Evolutionary conservation across 1,139 yeast genomes (phyloP), one percentile per base, ranked within the genome.

Genomic region (Yamadazyma friedrichii): DNA sequence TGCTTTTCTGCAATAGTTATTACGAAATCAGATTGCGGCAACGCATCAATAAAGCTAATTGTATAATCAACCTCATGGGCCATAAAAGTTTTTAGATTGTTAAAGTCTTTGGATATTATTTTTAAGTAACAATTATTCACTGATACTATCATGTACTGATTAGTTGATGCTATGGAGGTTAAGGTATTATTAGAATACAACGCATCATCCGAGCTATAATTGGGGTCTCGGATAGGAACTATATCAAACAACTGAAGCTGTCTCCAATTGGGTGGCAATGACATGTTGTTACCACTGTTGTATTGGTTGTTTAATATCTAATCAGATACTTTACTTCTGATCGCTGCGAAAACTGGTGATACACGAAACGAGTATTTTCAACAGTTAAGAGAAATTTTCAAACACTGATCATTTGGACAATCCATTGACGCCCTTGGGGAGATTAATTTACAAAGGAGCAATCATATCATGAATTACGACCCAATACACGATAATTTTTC

Each of bases 221-320:
- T 69, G 6, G 98, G 98, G 58, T 93, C 98, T 49, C 82, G 70
- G 29, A 93, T 84, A 5, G 97, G 97, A 1, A 82, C 74, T 36
- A 80, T 74, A 43, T 89, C 96, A 61, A 87, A 89, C 62, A 93
- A 84, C 51, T 87, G 91, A 63, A 93, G 87, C 54, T 87, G 96
- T 46, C 94, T 74, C 96, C 96, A 89, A 24, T 81, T 66, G 12
- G 74, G 46, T 9, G 61, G 56, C 22, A 58, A 37, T 1, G 63
- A 51, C 59, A 57, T 55, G n/a, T 6, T 11, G 11, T 25, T 10
- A 6, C 9, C 6, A 22, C 6, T 22, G 25, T 9, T 22, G 9
- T 6, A 22, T 22, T 22, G 25, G 9, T 22, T 22, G 9, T 22
- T 9, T 22, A 22, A 22, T 6, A 22, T n/a, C n/a, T 22, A 22